Conservation (phyloP, 2,329 filamentous ascomycete genomes). For the Fusarium succisae region DNA sequence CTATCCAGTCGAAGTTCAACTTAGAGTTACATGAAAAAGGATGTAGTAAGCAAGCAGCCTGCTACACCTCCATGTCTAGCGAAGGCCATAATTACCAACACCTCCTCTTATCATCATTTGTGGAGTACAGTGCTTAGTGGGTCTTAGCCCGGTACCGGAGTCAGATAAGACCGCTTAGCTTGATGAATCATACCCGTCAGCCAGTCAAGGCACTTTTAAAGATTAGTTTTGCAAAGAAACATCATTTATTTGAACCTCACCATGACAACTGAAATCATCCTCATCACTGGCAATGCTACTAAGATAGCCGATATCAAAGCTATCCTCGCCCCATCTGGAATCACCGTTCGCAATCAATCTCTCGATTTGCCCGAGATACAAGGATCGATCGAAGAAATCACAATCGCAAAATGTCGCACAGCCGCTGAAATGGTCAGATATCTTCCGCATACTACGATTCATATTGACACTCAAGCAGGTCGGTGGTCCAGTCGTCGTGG, state of each 20-base stretch:
- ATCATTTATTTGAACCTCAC: too few species aligned
- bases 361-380: background rate
- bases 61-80: too few species aligned
- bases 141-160: background rate
- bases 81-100: background rate
- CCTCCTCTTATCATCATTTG: background rate
- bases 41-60: too few species aligned
- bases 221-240: background rate
- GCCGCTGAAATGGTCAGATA: background rate
- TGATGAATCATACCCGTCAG: background rate
- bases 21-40: too few species aligned
- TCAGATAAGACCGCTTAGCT: background rate
- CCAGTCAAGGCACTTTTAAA: accelerated
- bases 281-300: background rate
- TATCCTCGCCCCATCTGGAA: background rate
- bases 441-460: accelerated
- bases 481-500: background rate
- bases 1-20: too few species aligned
- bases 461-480: background rate
- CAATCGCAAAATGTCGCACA: background rate
- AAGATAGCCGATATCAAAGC: background rate
- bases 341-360: background rate
- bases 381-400: background rate
- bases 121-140: background rate
- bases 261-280: background rate